phyloP scores from a whole-genome alignment of 441 rosid species.

The Pelargonium citronellum region DNA sequence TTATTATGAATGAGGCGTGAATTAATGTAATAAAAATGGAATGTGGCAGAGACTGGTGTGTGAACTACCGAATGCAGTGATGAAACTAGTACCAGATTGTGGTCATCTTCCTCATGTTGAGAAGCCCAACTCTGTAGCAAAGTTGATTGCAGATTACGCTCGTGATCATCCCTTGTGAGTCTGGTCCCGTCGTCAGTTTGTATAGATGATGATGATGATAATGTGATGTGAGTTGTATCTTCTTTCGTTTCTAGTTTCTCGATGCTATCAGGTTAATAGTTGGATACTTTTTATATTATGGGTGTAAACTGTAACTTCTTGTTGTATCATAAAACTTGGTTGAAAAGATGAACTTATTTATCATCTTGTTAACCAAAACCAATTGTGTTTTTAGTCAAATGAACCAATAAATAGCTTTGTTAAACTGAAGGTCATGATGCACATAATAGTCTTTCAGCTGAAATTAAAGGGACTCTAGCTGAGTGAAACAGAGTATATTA shows the following conservation, averaged over 20 bases:
- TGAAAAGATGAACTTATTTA: too few relatives aligned
- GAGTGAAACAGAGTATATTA: too few relatives aligned
- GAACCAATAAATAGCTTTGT: too few relatives aligned
- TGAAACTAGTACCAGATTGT: conserved; percentile 36
- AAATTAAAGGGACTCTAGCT: too few relatives aligned
- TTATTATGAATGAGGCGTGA: too few relatives aligned
- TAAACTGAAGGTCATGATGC: too few relatives aligned
- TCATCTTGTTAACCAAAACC: too few relatives aligned
- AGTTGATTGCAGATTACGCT: conserved; percentile 40
- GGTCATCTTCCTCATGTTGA: conserved; percentile 71
- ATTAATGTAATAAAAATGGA: not conserved
- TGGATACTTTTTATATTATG: not conserved
- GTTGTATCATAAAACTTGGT: too few relatives aligned
- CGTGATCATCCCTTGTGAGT: conserved; percentile 21
- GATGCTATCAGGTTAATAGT: too few relatives aligned
- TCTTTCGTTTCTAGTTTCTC: not conserved
- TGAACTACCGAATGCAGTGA: conserved; percentile 43
- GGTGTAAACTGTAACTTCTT: not conserved
- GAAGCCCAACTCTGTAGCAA: conserved; percentile 40
- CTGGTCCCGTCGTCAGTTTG: not conserved
- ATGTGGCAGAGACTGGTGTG: conserved; percentile 39
- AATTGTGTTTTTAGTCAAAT: too few relatives aligned
- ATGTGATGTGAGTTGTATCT: not conserved
- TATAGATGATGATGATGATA: not conserved
- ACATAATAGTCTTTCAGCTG: too few relatives aligned